Conservation (phyloP, 371 early-diverging fungal species). For the Haplosporangium sp. region DNA sequence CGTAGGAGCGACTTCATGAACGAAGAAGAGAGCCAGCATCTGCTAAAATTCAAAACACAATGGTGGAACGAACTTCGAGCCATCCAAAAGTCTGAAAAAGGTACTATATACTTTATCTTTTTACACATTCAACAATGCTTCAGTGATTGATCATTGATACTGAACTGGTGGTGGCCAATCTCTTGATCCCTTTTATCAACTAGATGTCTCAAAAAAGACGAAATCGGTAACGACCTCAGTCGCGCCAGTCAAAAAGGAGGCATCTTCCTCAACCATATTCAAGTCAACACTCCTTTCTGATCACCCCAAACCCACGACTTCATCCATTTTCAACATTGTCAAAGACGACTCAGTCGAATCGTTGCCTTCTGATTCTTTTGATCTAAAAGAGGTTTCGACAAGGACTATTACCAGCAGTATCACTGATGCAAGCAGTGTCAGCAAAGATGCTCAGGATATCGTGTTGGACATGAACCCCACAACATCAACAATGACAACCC, state of each 20-base stretch:
- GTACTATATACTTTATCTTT: background rate
- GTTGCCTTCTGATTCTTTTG: conserved; percentile 18
- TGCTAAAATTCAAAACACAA: conserved; percentile 78
- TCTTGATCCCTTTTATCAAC: too few relatives aligned
- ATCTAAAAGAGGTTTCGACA: conserved; percentile 34
- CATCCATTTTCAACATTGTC: conserved; percentile 32
- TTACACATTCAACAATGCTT: too few relatives aligned
- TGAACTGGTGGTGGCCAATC: too few relatives aligned
- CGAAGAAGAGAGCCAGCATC: conserved; percentile 78
- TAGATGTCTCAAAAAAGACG: conserved; percentile 3
- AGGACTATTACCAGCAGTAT: conserved; percentile 13
- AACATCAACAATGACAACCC: background rate
- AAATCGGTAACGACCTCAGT: background rate
- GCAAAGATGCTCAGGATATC: background rate
- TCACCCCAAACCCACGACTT: conserved; percentile 13
- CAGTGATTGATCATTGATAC: too few relatives aligned
- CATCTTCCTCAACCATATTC: conserved; percentile 21
- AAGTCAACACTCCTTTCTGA: conserved; percentile 18
- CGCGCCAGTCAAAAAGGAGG: background rate
- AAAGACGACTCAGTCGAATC: conserved; percentile 41
- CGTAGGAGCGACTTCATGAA: conserved; percentile 72
- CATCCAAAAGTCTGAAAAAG: conserved; percentile 61
- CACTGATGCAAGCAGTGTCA: conserved; percentile 2
- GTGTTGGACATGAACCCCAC: conserved; percentile 10
- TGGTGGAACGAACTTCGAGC: conserved; percentile 71